These are phyloP conservation scores for Tetrahymena malaccensis DNA, from an alignment of 73 alveolate genomes.

Conservation along the genomic window DNA sequence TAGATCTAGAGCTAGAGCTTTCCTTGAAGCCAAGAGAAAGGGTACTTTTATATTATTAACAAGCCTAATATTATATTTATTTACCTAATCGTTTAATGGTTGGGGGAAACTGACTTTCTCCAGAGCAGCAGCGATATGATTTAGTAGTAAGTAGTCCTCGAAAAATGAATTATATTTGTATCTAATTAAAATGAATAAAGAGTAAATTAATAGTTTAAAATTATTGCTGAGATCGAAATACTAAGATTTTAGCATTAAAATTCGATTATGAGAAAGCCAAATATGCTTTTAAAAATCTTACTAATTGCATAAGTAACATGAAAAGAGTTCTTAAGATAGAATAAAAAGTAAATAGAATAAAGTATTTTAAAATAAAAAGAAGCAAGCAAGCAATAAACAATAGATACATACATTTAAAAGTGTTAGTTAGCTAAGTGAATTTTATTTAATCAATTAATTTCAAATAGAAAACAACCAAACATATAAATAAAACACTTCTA, in stretches of 20 bases:
- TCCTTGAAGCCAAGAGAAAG: slow-evolving; percentile 72
- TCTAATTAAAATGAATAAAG: not conserved
- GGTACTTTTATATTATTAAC: slow-evolving; percentile 18
- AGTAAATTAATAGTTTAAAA: not conserved
- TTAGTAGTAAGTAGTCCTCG: not conserved
- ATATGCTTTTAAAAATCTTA: not conserved
- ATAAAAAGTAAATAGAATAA: not conserved
- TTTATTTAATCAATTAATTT: too few relatives aligned
- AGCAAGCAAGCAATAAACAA: too few relatives aligned
- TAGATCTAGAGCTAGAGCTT: slow-evolving; percentile 86
- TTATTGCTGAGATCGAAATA: not conserved
- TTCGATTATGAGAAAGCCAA: not conserved
- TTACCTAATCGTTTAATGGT: not conserved
- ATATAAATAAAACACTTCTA: too few relatives aligned
- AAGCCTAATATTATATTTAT: not conserved
- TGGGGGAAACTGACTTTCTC: not conserved
- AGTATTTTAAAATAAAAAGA: not conserved
- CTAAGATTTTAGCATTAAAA: not conserved
- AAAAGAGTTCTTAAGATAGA: not conserved
- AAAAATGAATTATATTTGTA: not conserved
- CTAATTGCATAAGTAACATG: not conserved
- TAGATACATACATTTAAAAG: not conserved
- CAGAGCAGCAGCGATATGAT: not conserved
- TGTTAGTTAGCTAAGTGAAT: not conserved
- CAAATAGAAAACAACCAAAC: not conserved